Evolutionary conservation across 208 protist species (phyloP).

Genomic region (Crithidia expoeki): DNA sequence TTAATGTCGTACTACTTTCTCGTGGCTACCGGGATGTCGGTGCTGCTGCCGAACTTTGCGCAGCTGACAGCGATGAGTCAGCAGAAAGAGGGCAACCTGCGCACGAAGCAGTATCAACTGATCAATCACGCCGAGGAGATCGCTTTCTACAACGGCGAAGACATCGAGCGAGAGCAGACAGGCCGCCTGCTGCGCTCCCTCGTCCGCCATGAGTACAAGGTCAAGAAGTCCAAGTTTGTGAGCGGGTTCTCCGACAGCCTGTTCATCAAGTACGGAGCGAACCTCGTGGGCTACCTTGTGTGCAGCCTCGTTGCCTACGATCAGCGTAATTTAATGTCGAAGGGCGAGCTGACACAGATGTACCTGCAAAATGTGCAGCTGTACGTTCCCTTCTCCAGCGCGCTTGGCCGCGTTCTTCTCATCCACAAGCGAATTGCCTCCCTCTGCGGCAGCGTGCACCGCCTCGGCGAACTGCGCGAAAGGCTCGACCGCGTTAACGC

Average conservation of each 20-base stretch:
- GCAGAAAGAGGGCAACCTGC: slow-evolving; percentile 81
- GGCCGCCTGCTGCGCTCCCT: slow-evolving; percentile 71
- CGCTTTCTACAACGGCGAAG: slow-evolving; percentile 90
- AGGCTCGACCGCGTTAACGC: slow-evolving; percentile 43
- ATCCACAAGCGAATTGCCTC: slow-evolving; percentile 80
- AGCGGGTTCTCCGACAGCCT: slow-evolving; percentile 61
- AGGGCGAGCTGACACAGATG: slow-evolving; percentile 63
- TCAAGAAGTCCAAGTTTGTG: slow-evolving; percentile 80
- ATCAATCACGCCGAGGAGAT: slow-evolving; percentile 90
- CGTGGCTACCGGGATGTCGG: slow-evolving; percentile 57
- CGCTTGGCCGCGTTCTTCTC: slow-evolving; percentile 77
- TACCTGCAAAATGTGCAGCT: slow-evolving; percentile 74
- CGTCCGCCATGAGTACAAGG: slow-evolving; percentile 60
- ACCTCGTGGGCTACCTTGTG: slow-evolving; percentile 69
- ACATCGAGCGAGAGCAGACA: slow-evolving; percentile 76
- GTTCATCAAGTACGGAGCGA: slow-evolving; percentile 82
- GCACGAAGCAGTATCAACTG: slow-evolving; percentile 80
- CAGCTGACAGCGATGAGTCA: slow-evolving; percentile 65
- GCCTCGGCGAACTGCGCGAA: slow-evolving; percentile 84
- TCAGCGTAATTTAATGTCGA: slow-evolving; percentile 39
- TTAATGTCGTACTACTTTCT: slow-evolving; percentile 81
- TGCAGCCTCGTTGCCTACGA: slow-evolving; percentile 66
- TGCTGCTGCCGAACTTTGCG: slow-evolving; percentile 76
- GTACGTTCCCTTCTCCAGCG: slow-evolving; percentile 73
- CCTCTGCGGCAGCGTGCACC: slow-evolving; percentile 73